These are phyloP conservation scores for Camillea tinctor DNA, from an alignment of 2,329 filamentous ascomycete genomes.

Conservation along the genomic window DNA sequence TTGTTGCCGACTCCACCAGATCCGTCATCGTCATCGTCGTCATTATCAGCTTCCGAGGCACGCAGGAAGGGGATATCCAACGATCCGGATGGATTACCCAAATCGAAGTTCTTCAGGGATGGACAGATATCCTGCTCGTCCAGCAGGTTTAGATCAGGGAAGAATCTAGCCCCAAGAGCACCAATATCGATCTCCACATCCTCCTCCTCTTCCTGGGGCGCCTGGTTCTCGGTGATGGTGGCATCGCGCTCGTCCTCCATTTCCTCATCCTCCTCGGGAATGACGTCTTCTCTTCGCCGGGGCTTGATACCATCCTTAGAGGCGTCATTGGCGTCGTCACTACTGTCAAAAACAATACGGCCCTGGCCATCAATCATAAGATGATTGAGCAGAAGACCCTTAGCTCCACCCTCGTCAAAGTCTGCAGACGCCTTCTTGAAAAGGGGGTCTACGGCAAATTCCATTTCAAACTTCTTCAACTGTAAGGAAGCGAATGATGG, in stretches of 20 bases:
- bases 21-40: conserved; percentile 58
- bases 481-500: conserved; percentile 85
- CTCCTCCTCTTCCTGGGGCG: conserved; percentile 47
- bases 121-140: conserved; percentile 92
- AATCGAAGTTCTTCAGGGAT: conserved; percentile 88
- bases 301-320: conserved; percentile 40
- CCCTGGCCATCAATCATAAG: conserved; percentile 91
- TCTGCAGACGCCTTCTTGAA: conserved; percentile 99
- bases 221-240: conserved; percentile 40
- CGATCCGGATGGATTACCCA: conserved; percentile 81
- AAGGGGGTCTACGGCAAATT: conserved; percentile 94
- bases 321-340: conserved; percentile 71
- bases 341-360: conserved; percentile 97
- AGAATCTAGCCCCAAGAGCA: conserved; percentile 75
- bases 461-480: conserved; percentile 95
- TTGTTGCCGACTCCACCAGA: conserved; percentile 59
- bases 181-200: conserved; percentile 77
- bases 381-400: conserved; percentile 91
- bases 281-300: conserved; percentile 35
- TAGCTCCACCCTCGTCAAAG: conserved; percentile 96
- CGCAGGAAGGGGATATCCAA: conserved; percentile 91
- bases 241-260: conserved; percentile 38
- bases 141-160: conserved; percentile 73
- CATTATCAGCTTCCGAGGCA: conserved; percentile 76
- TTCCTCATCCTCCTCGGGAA: conserved; percentile 38